Base-by-base conservation (phyloP, 2,329 filamentous ascomycete genomes). In the Zymoseptoria passerinii region DNA sequence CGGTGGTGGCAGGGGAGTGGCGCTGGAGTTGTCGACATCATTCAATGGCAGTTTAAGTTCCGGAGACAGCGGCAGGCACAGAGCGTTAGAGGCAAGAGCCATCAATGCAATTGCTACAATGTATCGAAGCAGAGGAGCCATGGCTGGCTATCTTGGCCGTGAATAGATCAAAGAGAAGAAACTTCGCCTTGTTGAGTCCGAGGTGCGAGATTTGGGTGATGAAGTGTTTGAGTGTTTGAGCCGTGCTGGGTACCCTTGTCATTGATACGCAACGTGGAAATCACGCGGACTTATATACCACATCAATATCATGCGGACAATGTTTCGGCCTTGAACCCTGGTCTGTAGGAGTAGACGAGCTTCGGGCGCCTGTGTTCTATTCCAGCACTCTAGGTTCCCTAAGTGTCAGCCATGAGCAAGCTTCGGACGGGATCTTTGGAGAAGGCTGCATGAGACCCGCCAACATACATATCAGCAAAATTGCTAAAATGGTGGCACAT, bases 1-100 rank as follows among this genome's bases (percentile, higher is more conserved):
- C 0, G 65, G 66, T 10, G 58, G 44, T 28, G 62, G 64, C 6
- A 66, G 59, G 35, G 63, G 59, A 20, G 55, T 49, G 13, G 54
- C 44, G 53, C 59, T 59, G n/a, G 58, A 58, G 54, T 63, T 61
- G 51, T 54, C 52, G 59, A 64, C 57, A 18, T 63, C 51, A 28
- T 53, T 52, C 20, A 66, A 55, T 18, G 64, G 64, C 2, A 66
- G 58, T 2, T 50, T 51, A 40, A 58, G 55, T 49, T 52, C 57
- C 50, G 60, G 35, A 50, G 48, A 50, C 52, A 44, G 44, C 27
- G 40, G 48, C 50, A 28, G 19, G 49, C 9, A 54, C 28, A 52
- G 56, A 1, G 61, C 59, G 16, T 57, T 48, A 8, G 61, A 54
- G 28, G 56, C 48, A 29, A 58, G 20, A n/a, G 59, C 54, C n/a